Conservation (phyloP, 2,329 filamentous ascomycete species). For the Aureobasidium sp. region DNA sequence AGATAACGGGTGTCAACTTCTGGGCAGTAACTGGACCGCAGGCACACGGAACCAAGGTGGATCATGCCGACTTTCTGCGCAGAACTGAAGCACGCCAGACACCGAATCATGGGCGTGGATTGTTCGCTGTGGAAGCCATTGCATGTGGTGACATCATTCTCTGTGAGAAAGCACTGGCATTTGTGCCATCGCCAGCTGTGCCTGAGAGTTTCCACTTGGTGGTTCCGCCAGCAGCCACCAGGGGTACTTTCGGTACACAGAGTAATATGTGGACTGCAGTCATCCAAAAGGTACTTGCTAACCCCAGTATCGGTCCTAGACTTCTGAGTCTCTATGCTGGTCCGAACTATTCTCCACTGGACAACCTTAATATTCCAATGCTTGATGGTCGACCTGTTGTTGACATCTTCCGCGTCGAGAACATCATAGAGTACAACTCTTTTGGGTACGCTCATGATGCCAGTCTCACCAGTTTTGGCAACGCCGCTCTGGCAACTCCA, state of each 20-base stretch:
- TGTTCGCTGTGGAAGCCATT: slow-evolving; percentile 1
- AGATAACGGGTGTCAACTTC: background rate
- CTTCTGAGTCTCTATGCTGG: slow-evolving; percentile 17
- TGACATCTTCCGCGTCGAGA: slow-evolving; percentile 26
- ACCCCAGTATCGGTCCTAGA: slow-evolving; percentile 8
- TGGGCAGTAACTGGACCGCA: background rate
- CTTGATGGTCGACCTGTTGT: slow-evolving; percentile 1
- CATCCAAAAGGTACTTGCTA: slow-evolving; percentile 17
- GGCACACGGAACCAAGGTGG: slow-evolving; percentile 12
- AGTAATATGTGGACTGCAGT: slow-evolving; percentile 12
- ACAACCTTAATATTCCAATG: background rate
- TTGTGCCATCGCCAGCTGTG: slow-evolving; percentile 14
- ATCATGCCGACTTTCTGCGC: slow-evolving; percentile 17
- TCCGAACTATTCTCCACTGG: slow-evolving; percentile 10
- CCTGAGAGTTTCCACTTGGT: background rate
- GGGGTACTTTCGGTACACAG: slow-evolving; percentile 13
- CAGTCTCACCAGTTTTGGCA: background rate
- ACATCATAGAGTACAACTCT: slow-evolving; percentile 31
- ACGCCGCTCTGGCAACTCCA: background rate
- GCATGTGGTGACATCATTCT: slow-evolving; percentile 10
- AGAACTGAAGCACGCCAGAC: background rate
- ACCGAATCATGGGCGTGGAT: background rate
- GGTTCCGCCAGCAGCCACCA: background rate
- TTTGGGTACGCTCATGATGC: slow-evolving; percentile 1
- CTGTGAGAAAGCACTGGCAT: slow-evolving; percentile 18